Percentiles rank a stretch among this genome's conserved stretches.
phyloP scores from a whole-genome alignment of 1,284 basidiomycete genomes.

The Testicularia cyperi region DNA sequence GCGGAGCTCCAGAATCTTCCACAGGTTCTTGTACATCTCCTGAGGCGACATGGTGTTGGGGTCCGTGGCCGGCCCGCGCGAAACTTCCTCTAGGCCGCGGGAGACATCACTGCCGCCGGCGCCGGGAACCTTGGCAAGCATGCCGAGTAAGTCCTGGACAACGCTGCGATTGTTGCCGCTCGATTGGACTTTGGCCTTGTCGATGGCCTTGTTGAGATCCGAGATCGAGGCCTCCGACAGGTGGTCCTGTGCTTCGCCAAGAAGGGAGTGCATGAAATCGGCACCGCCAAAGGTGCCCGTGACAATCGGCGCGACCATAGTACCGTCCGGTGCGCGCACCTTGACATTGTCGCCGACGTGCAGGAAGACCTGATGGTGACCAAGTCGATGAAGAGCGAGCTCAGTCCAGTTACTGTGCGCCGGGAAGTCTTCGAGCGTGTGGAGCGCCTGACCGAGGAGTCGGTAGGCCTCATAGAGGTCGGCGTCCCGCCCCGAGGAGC shows the following conservation, averaged over 20 bases:
- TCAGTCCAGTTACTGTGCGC: slow-evolving; percentile 70
- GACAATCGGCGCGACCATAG: slow-evolving; percentile 76
- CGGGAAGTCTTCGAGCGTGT: slow-evolving; percentile 81
- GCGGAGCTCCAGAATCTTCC: slow-evolving; percentile 82
- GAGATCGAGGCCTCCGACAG: slow-evolving; percentile 76
- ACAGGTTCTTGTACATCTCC: slow-evolving; percentile 75
- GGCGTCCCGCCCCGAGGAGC: slow-evolving; percentile 64
- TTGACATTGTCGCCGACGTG: slow-evolving; percentile 81
- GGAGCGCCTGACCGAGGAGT: slow-evolving; percentile 63
- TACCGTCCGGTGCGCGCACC: slow-evolving; percentile 75
- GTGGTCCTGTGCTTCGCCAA: slow-evolving; percentile 67
- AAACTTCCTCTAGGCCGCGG: slow-evolving; percentile 48
- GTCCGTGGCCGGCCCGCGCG: slow-evolving; percentile 60
- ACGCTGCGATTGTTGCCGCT: slow-evolving; percentile 57
- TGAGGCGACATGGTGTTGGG: slow-evolving; percentile 77
- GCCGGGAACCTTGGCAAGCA: slow-evolving; percentile 65
- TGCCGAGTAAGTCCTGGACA: slow-evolving; percentile 48
- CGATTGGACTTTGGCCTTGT: slow-evolving; percentile 61
- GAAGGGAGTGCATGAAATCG: slow-evolving; percentile 67
- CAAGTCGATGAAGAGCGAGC: slow-evolving; percentile 70
- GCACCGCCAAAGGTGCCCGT: slow-evolving; percentile 85
- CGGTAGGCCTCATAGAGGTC: slow-evolving; percentile 72
- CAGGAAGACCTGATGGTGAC: slow-evolving; percentile 76
- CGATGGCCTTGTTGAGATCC: slow-evolving; percentile 79
- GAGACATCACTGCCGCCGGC: slow-evolving; percentile 19